These are phyloP conservation scores for Kentomonas sorsogonicus DNA, from an alignment of 208 protist species.

Conservation along the genomic window DNA sequence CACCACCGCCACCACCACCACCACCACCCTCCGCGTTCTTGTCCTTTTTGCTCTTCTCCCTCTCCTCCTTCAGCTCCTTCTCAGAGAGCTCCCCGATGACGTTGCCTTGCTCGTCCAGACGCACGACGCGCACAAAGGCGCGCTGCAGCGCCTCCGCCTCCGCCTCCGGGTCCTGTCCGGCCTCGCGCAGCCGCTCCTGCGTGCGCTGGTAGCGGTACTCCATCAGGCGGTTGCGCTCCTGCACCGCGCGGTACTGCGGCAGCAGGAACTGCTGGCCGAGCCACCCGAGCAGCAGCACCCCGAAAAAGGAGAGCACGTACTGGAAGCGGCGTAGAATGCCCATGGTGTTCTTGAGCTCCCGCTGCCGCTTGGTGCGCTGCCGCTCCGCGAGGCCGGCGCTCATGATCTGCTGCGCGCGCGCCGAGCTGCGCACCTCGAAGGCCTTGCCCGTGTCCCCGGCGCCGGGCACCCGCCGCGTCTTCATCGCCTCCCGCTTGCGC, in stretches of 20 bases:
- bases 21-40: no score
- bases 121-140: not conserved
- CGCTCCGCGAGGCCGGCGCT: constrained; percentile 46
- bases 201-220: constrained; percentile 61
- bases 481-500: constrained; percentile 56
- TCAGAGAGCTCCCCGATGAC: no score
- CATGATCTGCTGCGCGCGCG: constrained; percentile 84
- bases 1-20: no score
- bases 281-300: constrained; percentile 38
- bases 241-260: constrained; percentile 66
- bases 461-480: constrained; percentile 34
- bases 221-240: constrained; percentile 47
- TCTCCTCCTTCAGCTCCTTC: no score
- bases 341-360: constrained; percentile 49
- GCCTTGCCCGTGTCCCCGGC: constrained; percentile 26
- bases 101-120: not conserved
- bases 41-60: no score
- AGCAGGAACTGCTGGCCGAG: constrained; percentile 46
- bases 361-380: constrained; percentile 62
- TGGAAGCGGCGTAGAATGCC: constrained; percentile 42
- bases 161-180: no score
- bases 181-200: constrained; percentile 30
- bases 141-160: constrained; percentile 19
- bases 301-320: constrained; percentile 29
- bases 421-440: constrained; percentile 80